A percentile compares a stretch with the other conserved stretches of the same genome.
These are phyloP conservation scores for Globisporangium spinosum DNA, from an alignment of 352 stramenopile genomes.

Conservation along the genomic window DNA sequence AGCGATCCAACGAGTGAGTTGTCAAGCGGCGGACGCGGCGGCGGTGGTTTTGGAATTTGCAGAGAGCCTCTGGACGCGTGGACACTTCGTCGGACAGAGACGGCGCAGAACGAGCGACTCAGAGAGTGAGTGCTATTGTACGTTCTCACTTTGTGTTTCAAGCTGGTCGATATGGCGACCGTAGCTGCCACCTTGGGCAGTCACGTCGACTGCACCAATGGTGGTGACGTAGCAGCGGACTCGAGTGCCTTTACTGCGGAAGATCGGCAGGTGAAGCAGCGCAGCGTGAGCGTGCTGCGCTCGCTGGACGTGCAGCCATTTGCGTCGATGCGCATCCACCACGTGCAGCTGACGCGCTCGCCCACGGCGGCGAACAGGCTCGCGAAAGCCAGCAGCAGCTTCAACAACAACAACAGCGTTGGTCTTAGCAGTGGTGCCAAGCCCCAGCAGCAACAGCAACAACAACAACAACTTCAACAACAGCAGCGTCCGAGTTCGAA, in stretches of 20 bases:
- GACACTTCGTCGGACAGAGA: neutral
- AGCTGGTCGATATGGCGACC: neutral
- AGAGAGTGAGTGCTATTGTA: neutral
- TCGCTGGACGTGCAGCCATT: conserved; percentile 47
- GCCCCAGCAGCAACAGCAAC: neutral
- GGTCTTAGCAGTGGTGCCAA: neutral
- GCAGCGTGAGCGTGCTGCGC: conserved; percentile 22
- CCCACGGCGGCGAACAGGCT: neutral
- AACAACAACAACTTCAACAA: neutral
- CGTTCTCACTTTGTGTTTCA: neutral
- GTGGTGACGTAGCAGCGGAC: neutral
- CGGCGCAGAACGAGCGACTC: neutral
- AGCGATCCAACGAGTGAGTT: conserved; percentile 1
- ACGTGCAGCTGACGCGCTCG: conserved; percentile 20
- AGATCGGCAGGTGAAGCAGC: conserved; percentile 1
- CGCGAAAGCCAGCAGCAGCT: neutral
- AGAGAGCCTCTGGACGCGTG: neutral
- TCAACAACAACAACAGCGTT: neutral
- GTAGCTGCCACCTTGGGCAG: neutral
- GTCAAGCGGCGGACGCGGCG: conserved; percentile 1
- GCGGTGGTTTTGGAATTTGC: conserved; percentile 6
- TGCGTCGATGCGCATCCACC: conserved; percentile 40
- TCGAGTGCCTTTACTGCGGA: neutral
- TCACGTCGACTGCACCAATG: neutral
- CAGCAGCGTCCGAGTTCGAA: neutral